phyloP scores from a whole-genome alignment of 768 basidiomycete species.

The Rhizopogon vesiculosus region DNA sequence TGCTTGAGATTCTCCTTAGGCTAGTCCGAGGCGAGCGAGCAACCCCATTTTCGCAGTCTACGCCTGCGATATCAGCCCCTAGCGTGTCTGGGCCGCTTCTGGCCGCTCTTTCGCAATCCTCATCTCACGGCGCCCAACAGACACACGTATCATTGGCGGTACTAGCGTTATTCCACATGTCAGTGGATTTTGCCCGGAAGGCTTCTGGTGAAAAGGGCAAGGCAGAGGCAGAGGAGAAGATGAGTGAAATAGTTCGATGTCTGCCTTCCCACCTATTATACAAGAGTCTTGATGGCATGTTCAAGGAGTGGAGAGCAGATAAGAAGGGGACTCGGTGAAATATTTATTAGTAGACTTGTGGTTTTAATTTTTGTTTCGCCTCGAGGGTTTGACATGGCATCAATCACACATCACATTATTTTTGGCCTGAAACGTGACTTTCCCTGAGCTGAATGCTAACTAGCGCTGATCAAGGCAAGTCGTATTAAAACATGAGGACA shows the following conservation, averaged over 20 bases:
- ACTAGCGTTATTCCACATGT: constrained; percentile 83
- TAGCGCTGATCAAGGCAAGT: no score
- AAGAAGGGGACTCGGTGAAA: constrained; percentile 62
- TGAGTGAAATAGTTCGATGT: constrained; percentile 87
- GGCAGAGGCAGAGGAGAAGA: constrained; percentile 64
- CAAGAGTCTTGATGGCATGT: constrained; percentile 91
- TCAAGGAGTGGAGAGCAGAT: constrained; percentile 86
- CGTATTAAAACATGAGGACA: background rate
- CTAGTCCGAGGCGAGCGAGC: constrained; percentile 89
- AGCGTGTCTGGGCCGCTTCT: constrained; percentile 65
- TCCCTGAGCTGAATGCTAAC: no score
- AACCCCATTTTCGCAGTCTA: constrained; percentile 59
- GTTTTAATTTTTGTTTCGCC: background rate
- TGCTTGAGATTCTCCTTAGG: constrained; percentile 89
- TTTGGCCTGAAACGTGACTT: background rate
- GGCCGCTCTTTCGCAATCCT: constrained; percentile 65
- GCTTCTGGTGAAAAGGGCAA: constrained; percentile 64
- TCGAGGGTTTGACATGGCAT: background rate
- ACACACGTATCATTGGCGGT: constrained; percentile 94
- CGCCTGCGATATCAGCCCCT: constrained; percentile 58
- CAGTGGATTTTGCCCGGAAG: constrained; percentile 76
- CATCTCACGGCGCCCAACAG: constrained; percentile 83
- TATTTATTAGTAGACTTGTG: background rate
- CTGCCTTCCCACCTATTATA: constrained; percentile 85
- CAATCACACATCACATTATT: background rate